These are phyloP conservation scores for Dothiorella sarmentorum DNA, from an alignment of 2,329 filamentous ascomycete genomes.

Conservation along the genomic window DNA sequence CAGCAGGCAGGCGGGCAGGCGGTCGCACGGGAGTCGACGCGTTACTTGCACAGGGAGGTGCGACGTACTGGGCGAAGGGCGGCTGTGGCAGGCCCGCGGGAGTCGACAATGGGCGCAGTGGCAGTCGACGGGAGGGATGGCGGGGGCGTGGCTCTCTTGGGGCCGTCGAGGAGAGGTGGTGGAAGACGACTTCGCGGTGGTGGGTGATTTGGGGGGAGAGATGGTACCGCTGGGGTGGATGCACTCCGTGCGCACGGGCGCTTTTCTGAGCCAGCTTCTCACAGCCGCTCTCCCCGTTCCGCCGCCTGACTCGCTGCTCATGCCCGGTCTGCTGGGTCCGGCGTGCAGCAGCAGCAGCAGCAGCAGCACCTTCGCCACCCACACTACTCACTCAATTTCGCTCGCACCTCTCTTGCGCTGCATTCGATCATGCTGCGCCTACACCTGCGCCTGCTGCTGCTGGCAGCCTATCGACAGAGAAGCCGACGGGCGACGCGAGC, in stretches of 20 bases:
- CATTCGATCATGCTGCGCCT: not conserved
- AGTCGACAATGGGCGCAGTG: not conserved
- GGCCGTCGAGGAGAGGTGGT: not conserved
- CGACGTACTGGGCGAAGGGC: slow-evolving; percentile 1
- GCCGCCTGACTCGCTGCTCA: slow-evolving; percentile 12
- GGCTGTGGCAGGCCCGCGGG: not conserved
- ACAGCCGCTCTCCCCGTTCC: slow-evolving; percentile 1
- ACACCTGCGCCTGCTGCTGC: slow-evolving; percentile 6
- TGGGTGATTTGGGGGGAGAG: slow-evolving; percentile 2
- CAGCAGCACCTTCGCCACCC: not conserved
- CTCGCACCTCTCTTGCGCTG: not conserved
- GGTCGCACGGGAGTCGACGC: slow-evolving; percentile 13
- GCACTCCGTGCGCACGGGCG: too few relatives aligned
- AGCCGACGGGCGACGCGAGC: not conserved
- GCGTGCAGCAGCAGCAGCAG: not conserved
- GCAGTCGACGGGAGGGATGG: not conserved
- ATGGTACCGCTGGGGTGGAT: slow-evolving; percentile 4
- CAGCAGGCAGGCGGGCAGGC: not conserved
- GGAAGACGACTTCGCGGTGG: not conserved
- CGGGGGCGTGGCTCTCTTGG: not conserved
- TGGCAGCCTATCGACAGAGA: not conserved
- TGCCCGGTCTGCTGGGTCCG: not conserved
- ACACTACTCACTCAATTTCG: too few relatives aligned
- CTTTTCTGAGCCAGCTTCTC: not conserved
- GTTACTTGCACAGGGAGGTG: slow-evolving; percentile 1